Conservation (phyloP, 106 monocot genomes). For the Acanthochlamys bracteata region DNA sequence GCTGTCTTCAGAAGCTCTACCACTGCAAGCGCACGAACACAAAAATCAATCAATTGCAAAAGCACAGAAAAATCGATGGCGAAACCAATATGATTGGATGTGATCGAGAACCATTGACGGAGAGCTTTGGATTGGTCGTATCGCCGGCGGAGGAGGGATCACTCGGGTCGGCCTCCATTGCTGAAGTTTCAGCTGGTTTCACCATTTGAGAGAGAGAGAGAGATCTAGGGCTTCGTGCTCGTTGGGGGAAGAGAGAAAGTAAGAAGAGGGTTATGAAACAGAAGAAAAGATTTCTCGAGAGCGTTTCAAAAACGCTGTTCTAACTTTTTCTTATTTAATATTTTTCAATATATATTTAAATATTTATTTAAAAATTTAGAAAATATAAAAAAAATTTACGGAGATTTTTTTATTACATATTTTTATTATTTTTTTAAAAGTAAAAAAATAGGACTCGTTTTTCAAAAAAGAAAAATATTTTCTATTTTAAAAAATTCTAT, state of each 20-base stretch:
- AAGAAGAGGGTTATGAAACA: not conserved
- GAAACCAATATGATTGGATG: not conserved
- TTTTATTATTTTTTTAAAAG: too few species aligned
- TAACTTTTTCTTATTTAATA: too few species aligned
- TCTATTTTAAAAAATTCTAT: too few species aligned
- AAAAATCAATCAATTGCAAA: not conserved
- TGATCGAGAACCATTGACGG: constrained; percentile 54
- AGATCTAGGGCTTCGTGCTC: not conserved
- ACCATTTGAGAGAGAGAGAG: not conserved
- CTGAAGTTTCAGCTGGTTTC: constrained; percentile 26
- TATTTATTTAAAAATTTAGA: too few species aligned
- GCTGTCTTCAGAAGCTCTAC: constrained; percentile 76
- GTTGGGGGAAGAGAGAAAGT: not conserved
- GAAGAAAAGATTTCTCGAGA: too few species aligned
- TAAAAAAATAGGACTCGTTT: too few species aligned
- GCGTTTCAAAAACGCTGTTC: too few species aligned
- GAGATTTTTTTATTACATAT: too few species aligned
- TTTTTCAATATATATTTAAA: too few species aligned
- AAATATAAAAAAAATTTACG: too few species aligned
- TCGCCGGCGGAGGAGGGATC: not conserved
- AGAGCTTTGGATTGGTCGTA: constrained; percentile 46
- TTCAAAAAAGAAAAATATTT: too few species aligned
- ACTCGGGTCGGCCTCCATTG: constrained; percentile 65
- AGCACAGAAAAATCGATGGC: not conserved
- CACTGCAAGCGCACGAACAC: constrained; percentile 29